These are phyloP conservation scores for Dioscorea alata DNA, from an alignment of 106 monocot species.

Conservation along the genomic window DNA sequence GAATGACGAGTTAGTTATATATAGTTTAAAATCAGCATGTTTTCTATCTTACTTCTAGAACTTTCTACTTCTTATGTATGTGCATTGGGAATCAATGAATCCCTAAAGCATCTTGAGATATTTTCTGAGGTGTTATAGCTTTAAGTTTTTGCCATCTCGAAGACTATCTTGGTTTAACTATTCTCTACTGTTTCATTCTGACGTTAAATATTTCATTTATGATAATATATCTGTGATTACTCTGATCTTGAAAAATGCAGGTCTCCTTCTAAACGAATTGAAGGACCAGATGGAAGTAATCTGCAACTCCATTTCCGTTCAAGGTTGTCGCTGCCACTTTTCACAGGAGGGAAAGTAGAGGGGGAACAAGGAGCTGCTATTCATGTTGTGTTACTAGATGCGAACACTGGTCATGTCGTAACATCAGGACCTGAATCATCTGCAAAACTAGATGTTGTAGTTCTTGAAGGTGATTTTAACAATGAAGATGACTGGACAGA, in stretches of 20 bases:
- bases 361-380: slow-evolving; percentile 76
- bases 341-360: slow-evolving; percentile 76
- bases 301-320: slow-evolving; percentile 50
- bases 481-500: slow-evolving; percentile 68
- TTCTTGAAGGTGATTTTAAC: slow-evolving; percentile 74
- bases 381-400: slow-evolving; percentile 69
- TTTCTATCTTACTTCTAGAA: no score
- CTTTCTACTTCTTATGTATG: no score
- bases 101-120: no score
- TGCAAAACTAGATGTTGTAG: slow-evolving; percentile 61
- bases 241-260: slow-evolving; percentile 16
- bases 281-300: slow-evolving; percentile 66
- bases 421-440: slow-evolving; percentile 62
- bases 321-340: slow-evolving; percentile 55
- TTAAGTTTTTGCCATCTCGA: no score
- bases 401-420: slow-evolving; percentile 50
- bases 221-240: no score
- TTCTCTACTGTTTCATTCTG: no score
- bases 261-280: slow-evolving; percentile 59
- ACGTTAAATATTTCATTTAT: no score
- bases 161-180: no score
- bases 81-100: no score
- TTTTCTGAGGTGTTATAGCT: no score
- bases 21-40: no score
- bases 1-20: no score